Conservation (phyloP, 768 basidiomycete species). For the Clitopilus passeckerianus region DNA sequence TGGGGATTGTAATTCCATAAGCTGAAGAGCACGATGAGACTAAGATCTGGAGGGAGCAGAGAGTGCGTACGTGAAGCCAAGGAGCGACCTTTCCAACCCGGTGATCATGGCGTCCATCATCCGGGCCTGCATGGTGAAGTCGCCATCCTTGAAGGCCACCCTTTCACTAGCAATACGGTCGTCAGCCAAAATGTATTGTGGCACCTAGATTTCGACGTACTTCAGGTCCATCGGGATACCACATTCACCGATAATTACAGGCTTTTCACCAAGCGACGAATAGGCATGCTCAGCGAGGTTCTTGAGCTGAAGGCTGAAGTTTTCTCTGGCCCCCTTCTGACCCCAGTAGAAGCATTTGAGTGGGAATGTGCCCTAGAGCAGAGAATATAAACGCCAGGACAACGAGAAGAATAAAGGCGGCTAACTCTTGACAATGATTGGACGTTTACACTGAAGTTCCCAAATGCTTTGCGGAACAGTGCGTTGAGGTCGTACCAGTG, state of each 20-base stretch:
- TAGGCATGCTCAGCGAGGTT: conserved; percentile 73
- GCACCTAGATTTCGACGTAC: conserved; percentile 35
- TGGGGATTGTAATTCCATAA: conserved; percentile 94
- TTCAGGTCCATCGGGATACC: conserved; percentile 98
- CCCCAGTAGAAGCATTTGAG: conserved; percentile 86
- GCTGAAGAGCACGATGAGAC: conserved; percentile 29
- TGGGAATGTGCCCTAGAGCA: conserved; percentile 75
- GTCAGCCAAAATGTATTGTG: neutral
- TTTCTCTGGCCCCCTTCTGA: conserved; percentile 71
- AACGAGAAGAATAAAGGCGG: neutral
- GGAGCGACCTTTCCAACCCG: conserved; percentile 68
- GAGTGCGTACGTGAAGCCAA: conserved; percentile 78
- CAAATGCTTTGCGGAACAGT: conserved; percentile 80
- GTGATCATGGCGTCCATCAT: conserved; percentile 96
- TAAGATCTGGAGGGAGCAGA: neutral
- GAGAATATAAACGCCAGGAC: neutral
- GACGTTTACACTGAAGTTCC: conserved; percentile 87
- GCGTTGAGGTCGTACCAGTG: conserved; percentile 82
- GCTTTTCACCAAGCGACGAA: conserved; percentile 69
- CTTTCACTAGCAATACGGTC: conserved; percentile 41
- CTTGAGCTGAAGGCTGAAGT: conserved; percentile 76
- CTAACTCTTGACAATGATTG: conserved; percentile 84
- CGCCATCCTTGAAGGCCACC: conserved; percentile 64
- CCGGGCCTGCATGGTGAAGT: conserved; percentile 77
- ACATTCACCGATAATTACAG: conserved; percentile 87